Conservation (phyloP, 2,329 filamentous ascomycete genomes). For the Alternaria sp. region DNA sequence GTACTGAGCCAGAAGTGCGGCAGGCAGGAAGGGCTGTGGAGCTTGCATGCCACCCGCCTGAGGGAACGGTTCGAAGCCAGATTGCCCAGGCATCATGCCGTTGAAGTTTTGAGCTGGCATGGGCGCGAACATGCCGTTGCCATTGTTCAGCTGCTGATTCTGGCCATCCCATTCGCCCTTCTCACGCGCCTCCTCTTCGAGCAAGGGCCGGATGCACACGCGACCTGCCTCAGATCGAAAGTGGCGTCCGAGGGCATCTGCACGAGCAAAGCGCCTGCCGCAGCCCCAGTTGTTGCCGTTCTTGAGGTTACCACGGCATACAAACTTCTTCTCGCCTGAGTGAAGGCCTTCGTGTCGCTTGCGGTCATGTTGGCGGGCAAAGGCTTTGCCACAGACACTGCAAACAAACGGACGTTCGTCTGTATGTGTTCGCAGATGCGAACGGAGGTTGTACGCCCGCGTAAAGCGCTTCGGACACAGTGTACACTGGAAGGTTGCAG, state of each 20-base stretch:
- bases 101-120: conserved; percentile 43
- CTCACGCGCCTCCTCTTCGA: conserved; percentile 93
- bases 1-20: conserved; percentile 88
- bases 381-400: conserved; percentile 95
- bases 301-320: conserved; percentile 91
- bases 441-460: conserved; percentile 93
- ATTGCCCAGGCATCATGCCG: conserved; percentile 47
- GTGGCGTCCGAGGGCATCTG: conserved; percentile 91
- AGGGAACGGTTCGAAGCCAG: conserved; percentile 46
- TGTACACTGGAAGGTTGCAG: conserved; percentile 93
- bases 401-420: conserved; percentile 98
- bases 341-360: conserved; percentile 97
- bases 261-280: conserved; percentile 89
- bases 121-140: conserved; percentile 55
- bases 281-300: conserved; percentile 89
- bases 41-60: conserved; percentile 36
- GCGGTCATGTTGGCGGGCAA: conserved; percentile 95
- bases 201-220: conserved; percentile 94
- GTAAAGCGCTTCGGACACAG: conserved; percentile 97
- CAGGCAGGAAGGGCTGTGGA: conserved; percentile 69
- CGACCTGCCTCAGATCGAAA: conserved; percentile 95
- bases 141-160: conserved; percentile 65
- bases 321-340: conserved; percentile 98
- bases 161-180: conserved; percentile 68
- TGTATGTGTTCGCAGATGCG: conserved; percentile 93